phyloP scores from a whole-genome alignment of 2,329 filamentous ascomycete genomes.

The Xylaria sp. region DNA sequence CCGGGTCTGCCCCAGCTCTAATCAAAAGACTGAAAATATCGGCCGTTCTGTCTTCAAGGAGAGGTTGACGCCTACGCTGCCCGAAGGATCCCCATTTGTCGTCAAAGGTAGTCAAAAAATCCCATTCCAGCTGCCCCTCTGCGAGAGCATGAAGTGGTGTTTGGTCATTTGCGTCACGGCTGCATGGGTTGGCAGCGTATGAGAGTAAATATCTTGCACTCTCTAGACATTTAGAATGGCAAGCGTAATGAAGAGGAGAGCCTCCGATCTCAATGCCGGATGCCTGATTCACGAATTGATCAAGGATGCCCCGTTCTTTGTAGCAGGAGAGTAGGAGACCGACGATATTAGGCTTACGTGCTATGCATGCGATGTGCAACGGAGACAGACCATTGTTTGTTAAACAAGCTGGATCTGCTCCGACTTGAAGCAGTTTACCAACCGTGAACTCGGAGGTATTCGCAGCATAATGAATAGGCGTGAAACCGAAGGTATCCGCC shows the following conservation, averaged over 20 bases:
- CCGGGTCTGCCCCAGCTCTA: neutral
- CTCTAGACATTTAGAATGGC: conserved; percentile 3
- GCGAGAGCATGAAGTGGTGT: conserved; percentile 10
- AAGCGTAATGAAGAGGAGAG: conserved; percentile 11
- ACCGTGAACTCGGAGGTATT: conserved; percentile 1
- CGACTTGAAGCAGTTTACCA: neutral
- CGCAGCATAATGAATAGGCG: conserved; percentile 10
- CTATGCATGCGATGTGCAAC: conserved; percentile 11
- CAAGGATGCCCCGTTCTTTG: neutral
- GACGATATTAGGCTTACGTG: conserved; percentile 3
- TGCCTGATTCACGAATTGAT: conserved; percentile 2
- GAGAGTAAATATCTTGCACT: conserved; percentile 10
- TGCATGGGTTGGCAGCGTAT: neutral
- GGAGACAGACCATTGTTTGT: conserved; percentile 6
- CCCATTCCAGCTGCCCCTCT: neutral
- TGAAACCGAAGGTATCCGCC: neutral
- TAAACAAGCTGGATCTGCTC: conserved; percentile 7
- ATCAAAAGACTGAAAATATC: neutral
- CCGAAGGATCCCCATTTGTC: neutral
- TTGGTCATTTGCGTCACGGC: conserved; percentile 5
- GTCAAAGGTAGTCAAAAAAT: neutral
- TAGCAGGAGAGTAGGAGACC: conserved; percentile 1
- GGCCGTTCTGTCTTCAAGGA: neutral
- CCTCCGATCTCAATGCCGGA: neutral
- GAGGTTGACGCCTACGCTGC: neutral